Base-by-base conservation (phyloP, 257 asterid species). In the Solanum arcanum region DNA sequence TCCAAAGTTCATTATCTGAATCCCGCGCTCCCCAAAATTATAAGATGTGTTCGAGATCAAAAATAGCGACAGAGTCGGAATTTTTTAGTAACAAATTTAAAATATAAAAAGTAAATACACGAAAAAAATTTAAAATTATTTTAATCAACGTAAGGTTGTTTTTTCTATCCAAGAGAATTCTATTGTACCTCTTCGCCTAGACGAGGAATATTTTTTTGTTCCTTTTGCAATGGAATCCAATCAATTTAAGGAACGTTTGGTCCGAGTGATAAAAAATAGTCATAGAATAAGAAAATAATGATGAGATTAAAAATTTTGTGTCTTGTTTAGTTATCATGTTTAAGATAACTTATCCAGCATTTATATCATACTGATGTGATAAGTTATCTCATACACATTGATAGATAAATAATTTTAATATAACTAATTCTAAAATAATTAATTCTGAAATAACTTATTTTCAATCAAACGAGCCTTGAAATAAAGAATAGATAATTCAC, bases 61-160 rank as follows among this genome's bases (percentile, higher is more conserved):
- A 66, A 66, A 66, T 66, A 66, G 11, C 2, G 5, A 5, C 0
- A 0, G 20, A 66, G 5, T 27, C 10, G 1, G 0, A 0, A 68
- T 0, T 13, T 13, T 27, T 27, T 6, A 68, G 1, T n/a, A 68
- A 1, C 1, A 3, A 2, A 3, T 0, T 25, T 66, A 5, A 25
- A 7, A 66, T 27, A 66, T 12, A 12, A 66, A 66, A 66, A 27
- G 0, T 12, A 66, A 66, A 6, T 27, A 27, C 6, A 66, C 5
- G 1, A 0, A n/a, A 66, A 64, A 25, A 5, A 1, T 12, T 0
- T 0, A 3, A 6, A 16, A 6, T 6, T 1, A 3, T 6, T 52
- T 52, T 49, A 15, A 52, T 52, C 60, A 52, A 52, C 18, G 4
- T 16, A 20, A 49, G 23, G 4, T 66, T 27, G 6, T 13, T 68